Percentiles rank a stretch among this genome's conserved stretches.
Conservation (phyloP, 176 grass and related monocot genomes). For the Lolium perenne region DNA sequence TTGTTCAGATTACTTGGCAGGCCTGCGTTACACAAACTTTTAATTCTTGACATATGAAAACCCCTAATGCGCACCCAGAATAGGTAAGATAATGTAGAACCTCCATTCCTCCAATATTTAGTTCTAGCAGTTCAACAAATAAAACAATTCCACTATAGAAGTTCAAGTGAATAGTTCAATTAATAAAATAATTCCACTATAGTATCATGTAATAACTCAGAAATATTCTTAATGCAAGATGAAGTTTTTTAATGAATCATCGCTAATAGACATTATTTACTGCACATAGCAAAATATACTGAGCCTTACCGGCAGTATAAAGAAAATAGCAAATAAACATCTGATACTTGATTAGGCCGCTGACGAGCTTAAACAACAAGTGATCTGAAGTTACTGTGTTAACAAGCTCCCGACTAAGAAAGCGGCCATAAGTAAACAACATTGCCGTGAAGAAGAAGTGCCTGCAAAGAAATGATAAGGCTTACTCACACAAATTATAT, state of each 20-base stretch:
- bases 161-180: neutral
- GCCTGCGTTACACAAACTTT: neutral
- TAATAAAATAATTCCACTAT: neutral
- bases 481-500: constrained; percentile 11
- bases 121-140: neutral
- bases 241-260: constrained; percentile 21
- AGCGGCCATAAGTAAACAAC: constrained; percentile 97
- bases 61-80: neutral
- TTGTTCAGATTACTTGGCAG: constrained; percentile 22
- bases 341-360: constrained; percentile 95
- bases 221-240: constrained; percentile 21
- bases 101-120: neutral
- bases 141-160: neutral
- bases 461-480: constrained; percentile 58
- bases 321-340: constrained; percentile 99
- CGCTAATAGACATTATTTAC: constrained; percentile 25
- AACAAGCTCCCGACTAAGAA: constrained; percentile 91
- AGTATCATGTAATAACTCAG: neutral
- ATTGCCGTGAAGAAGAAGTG: constrained; percentile 99
- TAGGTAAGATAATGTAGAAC: constrained; percentile 22
- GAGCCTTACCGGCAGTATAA: constrained; percentile 91
- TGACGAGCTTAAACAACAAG: constrained; percentile 84
- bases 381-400: constrained; percentile 95
- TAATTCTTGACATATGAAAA: constrained; percentile 36
- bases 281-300: constrained; percentile 26